Percentiles rank a stretch among this genome's conserved stretches.
phyloP scores from a whole-genome alignment of 305 asterid genomes.

The Fraxinus dipetala region DNA sequence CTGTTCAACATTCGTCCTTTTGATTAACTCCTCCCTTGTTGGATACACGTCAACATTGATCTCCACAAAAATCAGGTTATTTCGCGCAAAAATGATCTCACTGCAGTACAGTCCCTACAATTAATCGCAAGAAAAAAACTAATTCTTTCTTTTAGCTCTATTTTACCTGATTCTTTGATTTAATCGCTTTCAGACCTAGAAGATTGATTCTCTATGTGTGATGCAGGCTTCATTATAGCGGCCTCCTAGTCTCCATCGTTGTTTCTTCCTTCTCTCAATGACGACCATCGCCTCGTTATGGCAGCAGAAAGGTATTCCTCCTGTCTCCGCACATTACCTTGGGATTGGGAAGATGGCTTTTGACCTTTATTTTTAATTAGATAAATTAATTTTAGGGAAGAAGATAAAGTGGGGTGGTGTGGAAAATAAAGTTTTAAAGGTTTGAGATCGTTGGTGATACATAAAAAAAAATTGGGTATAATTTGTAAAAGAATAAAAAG shows the following conservation, averaged over 20 bases:
- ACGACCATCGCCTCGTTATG: conserved; percentile 63
- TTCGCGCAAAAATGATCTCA: conserved; percentile 60
- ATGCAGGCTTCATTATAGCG: background rate
- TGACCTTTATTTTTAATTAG: no score
- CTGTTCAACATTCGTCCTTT: conserved; percentile 56
- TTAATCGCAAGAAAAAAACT: conserved; percentile 83
- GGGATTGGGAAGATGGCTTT: no score
- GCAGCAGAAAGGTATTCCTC: conserved; percentile 43
- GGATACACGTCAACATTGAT: conserved; percentile 85
- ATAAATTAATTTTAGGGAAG: no score
- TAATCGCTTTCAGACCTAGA: conserved; percentile 63
- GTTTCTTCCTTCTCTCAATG: conserved; percentile 33
- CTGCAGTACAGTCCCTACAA: conserved; percentile 81
- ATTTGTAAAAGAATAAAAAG: no score
- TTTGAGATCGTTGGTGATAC: no score
- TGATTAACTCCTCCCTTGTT: conserved; percentile 57
- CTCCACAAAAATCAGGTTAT: conserved; percentile 53
- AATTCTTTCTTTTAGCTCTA: conserved; percentile 56
- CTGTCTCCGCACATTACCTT: no score
- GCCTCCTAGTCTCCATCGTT: conserved; percentile 11
- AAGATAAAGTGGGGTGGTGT: no score
- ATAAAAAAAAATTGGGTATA: no score
- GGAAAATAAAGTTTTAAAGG: no score
- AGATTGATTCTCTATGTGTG: conserved; percentile 44
- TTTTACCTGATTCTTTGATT: conserved; percentile 32